These are phyloP conservation scores for Mycena metata DNA, from an alignment of 768 basidiomycete species.

Conservation along the genomic window DNA sequence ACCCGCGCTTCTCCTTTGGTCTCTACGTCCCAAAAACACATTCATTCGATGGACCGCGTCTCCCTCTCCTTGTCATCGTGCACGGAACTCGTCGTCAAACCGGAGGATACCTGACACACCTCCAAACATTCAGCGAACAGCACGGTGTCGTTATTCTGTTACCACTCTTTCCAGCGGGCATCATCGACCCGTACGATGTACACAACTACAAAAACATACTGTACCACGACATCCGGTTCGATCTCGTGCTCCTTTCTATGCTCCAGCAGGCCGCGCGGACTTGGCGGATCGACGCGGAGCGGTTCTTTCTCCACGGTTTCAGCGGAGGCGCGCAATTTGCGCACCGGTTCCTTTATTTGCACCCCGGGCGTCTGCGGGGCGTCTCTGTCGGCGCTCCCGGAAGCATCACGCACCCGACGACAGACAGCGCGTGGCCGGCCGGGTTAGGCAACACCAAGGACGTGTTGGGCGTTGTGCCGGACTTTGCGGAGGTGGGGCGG, in stretches of 20 bases:
- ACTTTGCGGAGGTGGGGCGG: slow-evolving; percentile 28
- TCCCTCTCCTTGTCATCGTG: slow-evolving; percentile 40
- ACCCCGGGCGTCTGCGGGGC: slow-evolving; percentile 37
- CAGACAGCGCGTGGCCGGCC: slow-evolving; percentile 31
- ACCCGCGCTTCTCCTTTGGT: slow-evolving; percentile 41
- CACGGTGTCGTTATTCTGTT: slow-evolving; percentile 32
- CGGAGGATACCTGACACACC: slow-evolving; percentile 20
- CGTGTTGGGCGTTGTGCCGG: slow-evolving; percentile 29
- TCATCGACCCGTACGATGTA: slow-evolving; percentile 38
- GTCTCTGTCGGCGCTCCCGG: slow-evolving; percentile 41
- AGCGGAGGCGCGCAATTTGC: slow-evolving; percentile 45
- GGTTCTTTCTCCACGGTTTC: slow-evolving; percentile 43
- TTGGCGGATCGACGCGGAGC: slow-evolving; percentile 36
- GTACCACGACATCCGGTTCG: slow-evolving; percentile 41
- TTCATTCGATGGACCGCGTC: slow-evolving; percentile 1
- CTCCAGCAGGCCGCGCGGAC: slow-evolving; percentile 38
- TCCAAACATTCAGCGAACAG: slow-evolving; percentile 35
- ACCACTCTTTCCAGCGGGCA: slow-evolving; percentile 44
- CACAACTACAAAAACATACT: slow-evolving; percentile 40
- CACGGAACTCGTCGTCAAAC: slow-evolving; percentile 40
- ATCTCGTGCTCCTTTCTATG: slow-evolving; percentile 40
- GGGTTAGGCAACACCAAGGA: slow-evolving; percentile 22
- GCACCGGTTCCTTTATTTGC: slow-evolving; percentile 42
- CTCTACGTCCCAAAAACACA: slow-evolving; percentile 34
- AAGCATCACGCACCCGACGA: slow-evolving; percentile 31